Base-by-base conservation (phyloP, 2,329 filamentous ascomycete species). In the Calonectria montana region DNA sequence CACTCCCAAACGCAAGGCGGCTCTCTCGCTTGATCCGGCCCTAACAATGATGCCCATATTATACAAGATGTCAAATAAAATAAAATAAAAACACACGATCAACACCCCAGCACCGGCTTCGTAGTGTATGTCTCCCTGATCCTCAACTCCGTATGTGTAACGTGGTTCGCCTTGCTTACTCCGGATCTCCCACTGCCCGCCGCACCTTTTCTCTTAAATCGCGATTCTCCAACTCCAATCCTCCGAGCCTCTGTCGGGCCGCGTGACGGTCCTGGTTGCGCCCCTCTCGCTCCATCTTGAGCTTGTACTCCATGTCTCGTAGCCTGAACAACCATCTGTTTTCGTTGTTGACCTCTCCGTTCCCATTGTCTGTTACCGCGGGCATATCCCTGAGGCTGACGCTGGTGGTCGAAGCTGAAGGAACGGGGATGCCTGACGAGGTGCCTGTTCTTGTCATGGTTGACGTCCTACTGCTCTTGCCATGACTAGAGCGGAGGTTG, bases 261-360 rank as follows among this genome's bases (percentile, higher is more conserved):
- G 95, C 95, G 59, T 90, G 93, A 4, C 97, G 91, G 84, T 99
- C 97, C 70, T 97, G 87, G 65, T 97, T 87, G 53, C 97, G 87
- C 1, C 92, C 95, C 83, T 98, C 97, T 16, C 97, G 87, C 85
- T 99, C 97, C 55, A 94, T 92, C 82, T 98, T 97, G 21, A 99
- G 87, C 77, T 97, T 91, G 75, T 93, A 90, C 86, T 99, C 97
- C 76, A 98, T 86, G 81, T 98, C 96, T 69, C 94, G 91, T 39
- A 98, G 87, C 8, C 97, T 87, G 74, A 97, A 90, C 75, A 97
- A 91, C 94, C 95, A 98, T 76, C 93, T 91, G 75, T 94, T 92
- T 77, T 96, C 93, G 45, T 85, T 84, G 43, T 75, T 74, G 27
- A 71, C 69, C 63, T 77, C 74, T 69, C 70, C 68, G 64, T 77